Base-by-base conservation (phyloP, 169 alveolate genomes). In the Eimeria falciformis region DNA sequence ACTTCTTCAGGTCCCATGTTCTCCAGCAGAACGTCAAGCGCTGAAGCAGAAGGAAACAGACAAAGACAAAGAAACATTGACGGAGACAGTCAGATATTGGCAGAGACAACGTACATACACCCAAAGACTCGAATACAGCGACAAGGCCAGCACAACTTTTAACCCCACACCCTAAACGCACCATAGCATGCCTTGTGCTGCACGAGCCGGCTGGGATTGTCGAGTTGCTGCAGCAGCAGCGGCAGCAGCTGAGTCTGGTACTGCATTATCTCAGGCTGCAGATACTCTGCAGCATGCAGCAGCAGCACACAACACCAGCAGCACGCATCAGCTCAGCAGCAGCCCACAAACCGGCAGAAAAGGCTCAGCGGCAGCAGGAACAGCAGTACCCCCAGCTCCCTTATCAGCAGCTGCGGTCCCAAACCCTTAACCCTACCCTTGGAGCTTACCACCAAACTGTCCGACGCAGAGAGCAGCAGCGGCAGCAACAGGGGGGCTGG, bases 141-240 rank as follows among this genome's bases (percentile, higher is more conserved):
- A 14, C 62, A 11, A 7, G 14, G 62, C 7, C n/a, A 14, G 62
- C 62, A 50, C 7, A 14, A 7, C 14, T 14, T 11, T 50, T 11
- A 50, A 14, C 62, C 62, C 14, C 14, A 50, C 62, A 50, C 62
- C 62, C n/a, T 50, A 50, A 14, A 50, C 62, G n/a, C 29, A 79
- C 89, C 89, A 73, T 79, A 79, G 73, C 69, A 53, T 11, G 73
- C 89, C 75, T 79, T 79, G 40, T 47, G 75, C 89, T 79, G 89
- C 50, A 79, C 89, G 43, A 47, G 73, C n/a, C 68, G 65, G 33
- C 11, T 18, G 27, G 89, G 89, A 50, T 33, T 79, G 46, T 47
- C 89, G 33, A 79, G 69, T 14, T 43, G 89, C 11, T 7, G 75
- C 46, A 79, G 89, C 12, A 79, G 69, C 37, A 79, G 73, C 25